Evolutionary conservation across 768 basidiomycete genomes (phyloP).

Genomic region (Naganishia antarctica): DNA sequence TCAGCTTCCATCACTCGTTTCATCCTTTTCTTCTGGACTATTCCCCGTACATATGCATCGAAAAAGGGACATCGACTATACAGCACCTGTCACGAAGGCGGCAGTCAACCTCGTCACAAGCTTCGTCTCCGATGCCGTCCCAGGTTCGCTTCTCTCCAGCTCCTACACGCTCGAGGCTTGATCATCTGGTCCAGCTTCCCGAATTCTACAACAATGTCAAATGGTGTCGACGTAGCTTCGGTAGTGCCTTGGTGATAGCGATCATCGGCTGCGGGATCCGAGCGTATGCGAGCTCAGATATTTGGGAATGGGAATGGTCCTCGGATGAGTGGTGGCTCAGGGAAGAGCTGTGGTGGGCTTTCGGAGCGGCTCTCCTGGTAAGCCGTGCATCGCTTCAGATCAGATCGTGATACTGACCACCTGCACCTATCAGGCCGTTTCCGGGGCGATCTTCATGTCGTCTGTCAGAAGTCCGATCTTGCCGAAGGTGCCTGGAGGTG

Average conservation of each 20-base stretch:
- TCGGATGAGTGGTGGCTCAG: neutral
- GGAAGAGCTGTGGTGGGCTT: neutral
- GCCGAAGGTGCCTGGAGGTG: neutral
- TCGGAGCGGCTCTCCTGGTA: neutral
- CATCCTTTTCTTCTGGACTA: too few species aligned
- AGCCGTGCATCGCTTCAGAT: neutral
- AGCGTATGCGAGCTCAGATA: neutral
- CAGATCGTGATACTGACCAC: too few species aligned
- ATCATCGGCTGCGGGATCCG: neutral
- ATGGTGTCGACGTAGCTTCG: neutral
- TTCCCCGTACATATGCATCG: too few species aligned
- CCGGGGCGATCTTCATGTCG: neutral
- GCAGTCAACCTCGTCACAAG: too few species aligned
- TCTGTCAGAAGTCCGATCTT: neutral
- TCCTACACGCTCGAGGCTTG: neutral
- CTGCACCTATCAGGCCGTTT: neutral
- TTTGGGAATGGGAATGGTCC: neutral
- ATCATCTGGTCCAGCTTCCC: slow-evolving; percentile 1
- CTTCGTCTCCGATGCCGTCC: too few species aligned
- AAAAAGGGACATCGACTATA: too few species aligned
- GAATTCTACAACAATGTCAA: neutral
- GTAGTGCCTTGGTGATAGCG: neutral
- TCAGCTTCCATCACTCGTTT: too few species aligned
- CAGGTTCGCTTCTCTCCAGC: too few species aligned
- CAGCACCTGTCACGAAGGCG: too few species aligned